These are phyloP conservation scores for Excoecaria agallocha DNA, from an alignment of 345 rosid species.

Conservation along the genomic window DNA sequence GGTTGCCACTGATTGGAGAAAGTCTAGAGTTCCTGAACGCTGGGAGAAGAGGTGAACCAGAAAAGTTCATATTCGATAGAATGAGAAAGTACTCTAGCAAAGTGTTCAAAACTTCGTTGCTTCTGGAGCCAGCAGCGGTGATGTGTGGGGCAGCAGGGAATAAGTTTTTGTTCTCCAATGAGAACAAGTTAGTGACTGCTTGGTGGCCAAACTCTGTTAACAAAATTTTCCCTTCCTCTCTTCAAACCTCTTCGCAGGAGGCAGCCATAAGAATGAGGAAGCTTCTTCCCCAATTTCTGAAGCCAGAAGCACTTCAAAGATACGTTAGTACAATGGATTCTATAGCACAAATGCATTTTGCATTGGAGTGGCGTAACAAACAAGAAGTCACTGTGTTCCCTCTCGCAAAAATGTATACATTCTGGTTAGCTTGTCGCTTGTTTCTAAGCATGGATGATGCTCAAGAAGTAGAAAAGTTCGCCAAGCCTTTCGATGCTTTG, in stretches of 20 bases:
- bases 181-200: slow-evolving; percentile 34
- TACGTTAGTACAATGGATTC: slow-evolving; percentile 35
- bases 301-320: slow-evolving; percentile 37
- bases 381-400: slow-evolving; percentile 28
- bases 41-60: slow-evolving; percentile 38
- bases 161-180: slow-evolving; percentile 46
- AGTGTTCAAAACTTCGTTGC: slow-evolving; percentile 34
- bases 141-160: slow-evolving; percentile 36
- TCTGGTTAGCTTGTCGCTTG: slow-evolving; percentile 34
- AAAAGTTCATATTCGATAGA: slow-evolving; percentile 38
- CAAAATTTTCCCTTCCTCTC: slow-evolving; percentile 41
- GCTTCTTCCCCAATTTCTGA: slow-evolving; percentile 34
- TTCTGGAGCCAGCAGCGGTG: slow-evolving; percentile 28
- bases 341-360: slow-evolving; percentile 31
- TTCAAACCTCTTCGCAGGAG: slow-evolving; percentile 26
- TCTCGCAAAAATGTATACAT: slow-evolving; percentile 33
- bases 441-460: slow-evolving; percentile 28
- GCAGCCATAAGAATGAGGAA: slow-evolving; percentile 35
- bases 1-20: slow-evolving; percentile 39
- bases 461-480: background rate
- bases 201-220: slow-evolving; percentile 47
- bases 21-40: slow-evolving; percentile 33
- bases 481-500: slow-evolving; percentile 2
- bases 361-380: slow-evolving; percentile 30
- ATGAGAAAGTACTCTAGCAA: slow-evolving; percentile 26